Percentiles rank a stretch among this genome's conserved stretches.
Conservation (phyloP, 495 filamentous ascomycete genomes). For the Neurospora discreta region DNA sequence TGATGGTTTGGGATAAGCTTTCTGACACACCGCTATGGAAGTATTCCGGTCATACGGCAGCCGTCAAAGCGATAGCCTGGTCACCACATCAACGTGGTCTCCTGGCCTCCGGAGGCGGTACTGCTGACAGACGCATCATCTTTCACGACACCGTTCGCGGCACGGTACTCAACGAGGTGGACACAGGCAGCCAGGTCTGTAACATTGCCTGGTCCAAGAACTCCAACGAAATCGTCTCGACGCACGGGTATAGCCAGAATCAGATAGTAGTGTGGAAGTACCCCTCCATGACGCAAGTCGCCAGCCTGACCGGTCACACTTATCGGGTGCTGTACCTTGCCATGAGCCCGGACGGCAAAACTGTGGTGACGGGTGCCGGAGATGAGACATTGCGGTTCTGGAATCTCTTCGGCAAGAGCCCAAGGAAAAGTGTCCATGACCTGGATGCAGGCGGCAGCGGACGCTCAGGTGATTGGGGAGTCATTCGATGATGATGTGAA, state of each 20-base stretch:
- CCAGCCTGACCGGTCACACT: conserved; percentile 87
- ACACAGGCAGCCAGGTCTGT: conserved; percentile 94
- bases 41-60: conserved; percentile 85
- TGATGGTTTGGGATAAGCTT: conserved; percentile 96
- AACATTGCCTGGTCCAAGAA: conserved; percentile 94
- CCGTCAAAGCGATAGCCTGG: conserved; percentile 98
- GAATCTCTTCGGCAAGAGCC: conserved; percentile 74
- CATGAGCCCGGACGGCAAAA: conserved; percentile 91
- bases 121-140: conserved; percentile 88
- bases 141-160: conserved; percentile 92
- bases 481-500: conserved; percentile 46
- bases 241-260: conserved; percentile 95
- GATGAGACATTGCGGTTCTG: conserved; percentile 95
- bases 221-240: conserved; percentile 91
- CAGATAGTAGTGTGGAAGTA: conserved; percentile 99
- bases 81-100: conserved; percentile 89
- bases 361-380: conserved; percentile 89
- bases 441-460: conserved; percentile 36
- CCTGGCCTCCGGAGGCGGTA: conserved; percentile 91
- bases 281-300: conserved; percentile 92
- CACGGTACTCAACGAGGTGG: conserved; percentile 67
- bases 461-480: conserved; percentile 55
- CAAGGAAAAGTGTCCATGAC: conserved; percentile 34
- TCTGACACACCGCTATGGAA: conserved; percentile 79
- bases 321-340: conserved; percentile 92